Evolutionary conservation across 2,329 filamentous ascomycete genomes (phyloP), one percentile per base, ranked within the genome.

Genomic region (Endoconidiophora polonica): DNA sequence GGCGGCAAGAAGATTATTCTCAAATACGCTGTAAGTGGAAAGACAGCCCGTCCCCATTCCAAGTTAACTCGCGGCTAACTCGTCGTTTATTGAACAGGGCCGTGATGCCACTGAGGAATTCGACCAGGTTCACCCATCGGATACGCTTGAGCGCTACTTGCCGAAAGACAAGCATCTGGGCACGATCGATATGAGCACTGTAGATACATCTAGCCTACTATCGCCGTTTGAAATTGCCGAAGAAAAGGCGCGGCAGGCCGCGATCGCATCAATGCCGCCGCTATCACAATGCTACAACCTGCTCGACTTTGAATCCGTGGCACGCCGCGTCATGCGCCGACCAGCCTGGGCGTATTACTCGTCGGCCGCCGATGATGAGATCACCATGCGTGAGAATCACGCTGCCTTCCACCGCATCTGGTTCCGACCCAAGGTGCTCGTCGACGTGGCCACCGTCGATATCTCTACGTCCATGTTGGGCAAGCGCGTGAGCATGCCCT

Each of bases 341-440:
- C 83, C 81, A 1, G 90, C 90, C 0, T 98, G 91, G 91, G 91
- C 84, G 23, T 98, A 98, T 68, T 98, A 98, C 65, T 94, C 86
- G 1, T 91, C 84, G 60, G 90, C 86, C 51, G 86, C 90, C 0
- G 66, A 68, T 26, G 66, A 68, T 51, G 66, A 68, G 57, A 68
- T 68, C 83, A 95, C 91, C 0, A 72, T 96, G 71, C 79, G 90
- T 56, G 90, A 96, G 67, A 98, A 98, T 68, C 90, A 95, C 68
- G 78, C 76, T 43, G 91, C 91, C 43, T 98, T 87, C 69, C 91
- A 98, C 69, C 88, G 93, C 63, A 93, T 95, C 66, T 79, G 91
- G 90, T 96, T 98, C 71, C 79, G 91, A 20, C 91, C 91, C 3
- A 81, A 80, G 55, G 71, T 98, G 50, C 79, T 98, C 50, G 78